These are phyloP conservation scores for Solanum bukasovii DNA, from an alignment of 257 asterid species.

Conservation along the genomic window DNA sequence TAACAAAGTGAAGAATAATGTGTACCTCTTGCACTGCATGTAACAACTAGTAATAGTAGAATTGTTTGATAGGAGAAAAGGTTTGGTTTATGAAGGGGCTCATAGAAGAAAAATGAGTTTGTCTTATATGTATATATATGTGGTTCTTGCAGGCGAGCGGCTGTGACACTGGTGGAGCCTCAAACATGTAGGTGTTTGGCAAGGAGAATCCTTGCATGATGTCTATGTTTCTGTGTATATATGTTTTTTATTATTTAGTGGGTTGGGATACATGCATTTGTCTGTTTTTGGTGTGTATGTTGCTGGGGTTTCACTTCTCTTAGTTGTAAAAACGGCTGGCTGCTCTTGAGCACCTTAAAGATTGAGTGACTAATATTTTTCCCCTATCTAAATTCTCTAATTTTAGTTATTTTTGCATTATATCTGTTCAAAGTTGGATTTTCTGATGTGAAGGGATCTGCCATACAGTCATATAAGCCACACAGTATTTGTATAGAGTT, in stretches of 20 bases:
- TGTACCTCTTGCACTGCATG: slow-evolving; percentile 7
- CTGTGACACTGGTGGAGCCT: slow-evolving; percentile 85
- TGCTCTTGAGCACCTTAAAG: not conserved
- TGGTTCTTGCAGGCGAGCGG: slow-evolving; percentile 98
- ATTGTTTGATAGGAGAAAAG: slow-evolving; percentile 25
- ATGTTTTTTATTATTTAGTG: slow-evolving; percentile 13
- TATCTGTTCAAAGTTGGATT: not conserved
- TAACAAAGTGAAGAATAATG: not conserved
- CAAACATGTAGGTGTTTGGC: slow-evolving; percentile 95
- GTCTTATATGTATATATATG: slow-evolving; percentile 83
- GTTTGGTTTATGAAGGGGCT: slow-evolving; percentile 52
- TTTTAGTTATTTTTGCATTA: not conserved
- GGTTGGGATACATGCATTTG: slow-evolving; percentile 34
- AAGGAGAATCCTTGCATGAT: slow-evolving; percentile 66
- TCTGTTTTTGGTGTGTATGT: not conserved
- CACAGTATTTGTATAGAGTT: not conserved
- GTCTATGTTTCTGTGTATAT: slow-evolving; percentile 10
- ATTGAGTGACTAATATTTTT: not conserved
- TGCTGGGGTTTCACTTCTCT: not conserved
- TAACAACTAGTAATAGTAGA: slow-evolving; percentile 1
- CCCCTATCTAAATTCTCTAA: not conserved
- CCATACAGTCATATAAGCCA: not conserved
- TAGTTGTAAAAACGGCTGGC: not conserved
- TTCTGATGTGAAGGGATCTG: not conserved
- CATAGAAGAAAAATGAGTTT: slow-evolving; percentile 47